Percentiles rank a stretch among this genome's conserved stretches.
Conservation (phyloP, 495 filamentous ascomycete species). For the Cairneyella variabilis region DNA sequence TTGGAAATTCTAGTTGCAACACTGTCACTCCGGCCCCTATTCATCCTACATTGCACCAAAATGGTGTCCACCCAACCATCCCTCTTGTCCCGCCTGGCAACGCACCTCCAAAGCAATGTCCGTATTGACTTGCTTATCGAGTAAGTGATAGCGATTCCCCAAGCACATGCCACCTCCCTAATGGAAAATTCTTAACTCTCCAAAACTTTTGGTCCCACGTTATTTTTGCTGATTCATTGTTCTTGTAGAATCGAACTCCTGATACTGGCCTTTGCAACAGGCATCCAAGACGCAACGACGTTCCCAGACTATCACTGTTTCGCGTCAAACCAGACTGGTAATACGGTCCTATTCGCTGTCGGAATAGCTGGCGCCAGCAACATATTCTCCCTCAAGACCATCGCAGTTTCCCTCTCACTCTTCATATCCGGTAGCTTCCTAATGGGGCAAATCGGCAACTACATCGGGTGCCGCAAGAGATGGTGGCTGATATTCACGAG, state of each 20-base stretch:
- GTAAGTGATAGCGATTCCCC: no score
- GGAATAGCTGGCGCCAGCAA: constrained; percentile 44
- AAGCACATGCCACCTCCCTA: no score
- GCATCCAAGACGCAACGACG: constrained; percentile 55
- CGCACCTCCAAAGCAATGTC: no score
- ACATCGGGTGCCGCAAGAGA: constrained; percentile 44
- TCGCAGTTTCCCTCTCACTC: constrained; percentile 47
- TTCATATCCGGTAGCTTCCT: constrained; percentile 51
- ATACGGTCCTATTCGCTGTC: constrained; percentile 56
- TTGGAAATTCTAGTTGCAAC: no score
- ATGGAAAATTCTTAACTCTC: background rate
- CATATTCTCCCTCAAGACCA: constrained; percentile 47
- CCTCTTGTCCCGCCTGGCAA: no score
- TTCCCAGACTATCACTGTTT: constrained; percentile 61
- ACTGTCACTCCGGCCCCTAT: no score
- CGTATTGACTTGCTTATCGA: no score
- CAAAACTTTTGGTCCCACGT: background rate
- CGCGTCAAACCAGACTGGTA: constrained; percentile 63
- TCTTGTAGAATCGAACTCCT: constrained; percentile 13
- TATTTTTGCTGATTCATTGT: constrained; percentile 6
- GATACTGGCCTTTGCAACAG: constrained; percentile 26
- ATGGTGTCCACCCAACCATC: no score
- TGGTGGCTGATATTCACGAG: constrained; percentile 50
- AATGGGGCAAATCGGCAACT: constrained; percentile 53
- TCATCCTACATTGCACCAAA: no score